phyloP scores from a whole-genome alignment of 1,284 basidiomycete species.

The Moesziomyces sp. region DNA sequence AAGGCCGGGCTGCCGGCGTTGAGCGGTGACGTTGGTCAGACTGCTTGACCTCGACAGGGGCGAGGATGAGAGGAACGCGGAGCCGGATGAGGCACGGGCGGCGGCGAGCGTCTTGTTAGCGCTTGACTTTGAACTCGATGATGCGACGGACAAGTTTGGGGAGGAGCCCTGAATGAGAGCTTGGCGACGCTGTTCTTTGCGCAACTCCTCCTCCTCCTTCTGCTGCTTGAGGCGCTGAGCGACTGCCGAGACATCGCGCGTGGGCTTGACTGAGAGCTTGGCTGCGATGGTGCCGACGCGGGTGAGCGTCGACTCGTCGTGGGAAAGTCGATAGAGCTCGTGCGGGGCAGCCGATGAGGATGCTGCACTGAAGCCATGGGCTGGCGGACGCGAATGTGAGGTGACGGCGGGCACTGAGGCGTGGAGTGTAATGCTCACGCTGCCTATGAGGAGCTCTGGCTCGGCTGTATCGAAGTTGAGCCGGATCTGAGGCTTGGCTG shows the following conservation, averaged over 20 bases:
- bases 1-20: constrained; percentile 12
- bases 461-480: constrained; percentile 27
- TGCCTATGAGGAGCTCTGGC: constrained; percentile 28
- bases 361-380: not conserved
- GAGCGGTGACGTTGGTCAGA: constrained; percentile 27
- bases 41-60: constrained; percentile 35
- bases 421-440: constrained; percentile 18
- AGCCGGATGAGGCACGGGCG: constrained; percentile 4
- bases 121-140: constrained; percentile 15
- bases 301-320: constrained; percentile 34
- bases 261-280: constrained; percentile 40
- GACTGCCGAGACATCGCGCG: constrained; percentile 33
- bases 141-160: constrained; percentile 12
- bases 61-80: constrained; percentile 8
- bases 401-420: constrained; percentile 19
- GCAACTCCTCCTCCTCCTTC: constrained; percentile 44
- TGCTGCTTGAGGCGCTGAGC: constrained; percentile 48
- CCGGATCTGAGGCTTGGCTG: constrained; percentile 6
- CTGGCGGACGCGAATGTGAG: not conserved
- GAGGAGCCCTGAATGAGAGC: constrained; percentile 40
- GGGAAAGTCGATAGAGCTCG: constrained; percentile 37
- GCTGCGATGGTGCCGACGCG: constrained; percentile 31
- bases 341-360: constrained; percentile 31
- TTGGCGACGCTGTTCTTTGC: constrained; percentile 37
- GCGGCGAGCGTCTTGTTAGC: constrained; percentile 23